Base-by-base conservation (phyloP, 305 asterid species). In the Rubia balearica region DNA sequence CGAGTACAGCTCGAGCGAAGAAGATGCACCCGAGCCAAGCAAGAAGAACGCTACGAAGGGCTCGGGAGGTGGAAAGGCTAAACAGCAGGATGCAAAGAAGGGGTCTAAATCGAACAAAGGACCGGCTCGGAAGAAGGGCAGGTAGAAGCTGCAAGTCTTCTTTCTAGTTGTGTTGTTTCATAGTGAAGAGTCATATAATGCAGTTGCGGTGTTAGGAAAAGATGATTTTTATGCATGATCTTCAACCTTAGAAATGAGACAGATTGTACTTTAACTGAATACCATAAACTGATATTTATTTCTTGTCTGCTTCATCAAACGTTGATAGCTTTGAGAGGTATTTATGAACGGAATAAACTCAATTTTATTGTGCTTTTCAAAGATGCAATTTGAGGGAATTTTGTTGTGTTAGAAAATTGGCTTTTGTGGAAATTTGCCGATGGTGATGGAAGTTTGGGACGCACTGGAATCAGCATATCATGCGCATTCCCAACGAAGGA, bases 1-100 rank as follows among this genome's bases (percentile, higher is more conserved):
- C 22, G 99, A 94, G 84, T 91, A 91, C 49, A 88, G 98, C 46
- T 96, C 30, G 67, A 41, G 67, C 22, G 57, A 51, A 6, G 57
- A 51, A 51, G 57, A 51, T 51, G 57, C 16, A 51, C 57, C 57
- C 22, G 57, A 51, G 57, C 57, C 57, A 76, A 22, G 9, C 77
- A 80, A 57, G 9, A 67, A 67, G 59, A 62, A 65, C 64, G 59
- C 30, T 21, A 33, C 13, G 6, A 79, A 72, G 64, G 80, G 77
- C 72, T 14, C 65, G 30, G 19, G 68, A n/a, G 51, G 68, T 2
- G 72, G 74, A 27, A 75, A 63, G 67, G 45, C 61, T 22, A 79
- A 78, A 59, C 71, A 62, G 61, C 67, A 68, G 19, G 75, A 76
- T 13, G 24, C 73, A 6, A 49, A 22, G 43, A 51, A 62, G 67